Conservation (phyloP, 129 eudicot species). For the Scalesia atractyloides region DNA sequence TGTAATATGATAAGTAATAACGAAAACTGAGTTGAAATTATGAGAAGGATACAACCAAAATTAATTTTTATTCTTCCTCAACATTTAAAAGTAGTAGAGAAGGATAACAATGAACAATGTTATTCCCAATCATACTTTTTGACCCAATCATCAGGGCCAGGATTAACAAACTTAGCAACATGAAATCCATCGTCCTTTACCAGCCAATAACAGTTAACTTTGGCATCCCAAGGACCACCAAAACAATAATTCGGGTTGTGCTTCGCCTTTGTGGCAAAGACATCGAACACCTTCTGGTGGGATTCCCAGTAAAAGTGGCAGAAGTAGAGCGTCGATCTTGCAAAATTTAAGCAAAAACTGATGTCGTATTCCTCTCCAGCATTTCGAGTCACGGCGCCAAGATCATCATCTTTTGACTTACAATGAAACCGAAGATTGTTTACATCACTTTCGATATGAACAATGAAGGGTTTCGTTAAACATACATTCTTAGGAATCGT, state of each 20-base stretch:
- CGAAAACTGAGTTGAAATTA: too few species aligned
- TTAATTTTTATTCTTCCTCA: too few species aligned
- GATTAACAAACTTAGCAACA: slow-evolving; percentile 1
- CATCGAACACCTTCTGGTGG: background rate
- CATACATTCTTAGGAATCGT: background rate
- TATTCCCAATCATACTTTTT: slow-evolving; percentile 5
- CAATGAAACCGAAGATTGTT: slow-evolving; percentile 7
- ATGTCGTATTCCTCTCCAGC: background rate
- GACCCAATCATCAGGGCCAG: slow-evolving; percentile 2
- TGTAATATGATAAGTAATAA: too few species aligned
- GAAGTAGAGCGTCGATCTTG: slow-evolving; percentile 3
- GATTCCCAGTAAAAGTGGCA: background rate
- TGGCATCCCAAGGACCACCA: background rate
- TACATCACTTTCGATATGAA: background rate
- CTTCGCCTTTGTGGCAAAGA: background rate
- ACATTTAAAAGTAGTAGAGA: too few species aligned
- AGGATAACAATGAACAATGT: too few species aligned
- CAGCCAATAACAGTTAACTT: background rate
- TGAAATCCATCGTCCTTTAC: background rate
- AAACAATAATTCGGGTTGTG: background rate
- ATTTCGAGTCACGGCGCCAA: background rate
- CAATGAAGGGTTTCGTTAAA: background rate
- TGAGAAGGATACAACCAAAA: too few species aligned
- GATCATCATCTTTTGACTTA: slow-evolving; percentile 3
- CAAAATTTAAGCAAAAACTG: background rate